Base-by-base conservation (phyloP, 1,284 basidiomycete genomes). In the Papiliotrema fonsecae region DNA sequence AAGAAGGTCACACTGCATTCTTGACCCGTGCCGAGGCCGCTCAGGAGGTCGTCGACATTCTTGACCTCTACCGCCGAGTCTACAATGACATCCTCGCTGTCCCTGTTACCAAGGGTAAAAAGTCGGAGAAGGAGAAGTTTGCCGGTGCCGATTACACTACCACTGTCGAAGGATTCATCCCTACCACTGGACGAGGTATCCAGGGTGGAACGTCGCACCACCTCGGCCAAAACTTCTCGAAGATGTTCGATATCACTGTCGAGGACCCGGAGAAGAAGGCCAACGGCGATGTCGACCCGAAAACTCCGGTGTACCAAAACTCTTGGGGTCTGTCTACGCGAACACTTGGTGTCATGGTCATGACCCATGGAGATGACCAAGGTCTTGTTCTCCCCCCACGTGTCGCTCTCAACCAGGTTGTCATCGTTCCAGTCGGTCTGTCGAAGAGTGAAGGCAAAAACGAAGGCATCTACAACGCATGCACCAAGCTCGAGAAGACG, bases 111-210 rank as follows among this genome's bases (percentile, higher is more conserved):
- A 88, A 89, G 11, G 94, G 94, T 60, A 78, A 94, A 73, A 99
- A 99, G 76, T 97, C 93, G 13, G 92, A 97, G 73, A 98, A 98
- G 77, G 94, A 99, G 77, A 98, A 97, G 76, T 99, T 99, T 62
- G 94, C 96, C 9, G 94, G 94, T 47, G 96, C 89, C 2, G 79
- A 94, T 67, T 98, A 98, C 78, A 99, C 96, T 22, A 98, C 96
- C 35, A 97, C 96, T 35, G 83, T 97, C 50, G 94, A 99, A 75
- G 94, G 94, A 42, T 99, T 97, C 78, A 86, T 99, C 63, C 91
- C 96, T 9, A 92, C 93, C 10, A 88, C 94, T 13, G 96, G 94
- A 28, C 87, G 96, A 55, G 96, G 94, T 56, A 97, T 99, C 67
- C 94, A 99, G 77, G 94, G 83, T 36, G 94, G 83, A n/a, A 98